Base-by-base conservation (phyloP, 169 alveolate genomes). In the Eimeria necatrix region DNA sequence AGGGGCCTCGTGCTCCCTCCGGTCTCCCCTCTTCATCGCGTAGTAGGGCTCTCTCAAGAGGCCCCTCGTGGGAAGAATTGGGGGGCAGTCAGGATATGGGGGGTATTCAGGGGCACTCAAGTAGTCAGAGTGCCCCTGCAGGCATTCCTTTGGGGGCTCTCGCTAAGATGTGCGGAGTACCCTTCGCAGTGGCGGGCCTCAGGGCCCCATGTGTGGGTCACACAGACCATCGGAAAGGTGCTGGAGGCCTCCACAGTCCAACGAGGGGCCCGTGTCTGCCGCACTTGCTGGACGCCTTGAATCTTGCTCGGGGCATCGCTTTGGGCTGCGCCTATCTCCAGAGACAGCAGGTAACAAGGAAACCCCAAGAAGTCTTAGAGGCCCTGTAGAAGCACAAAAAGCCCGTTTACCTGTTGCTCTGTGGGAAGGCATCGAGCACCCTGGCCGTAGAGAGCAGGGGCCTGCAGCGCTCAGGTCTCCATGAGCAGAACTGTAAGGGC, bases 241-340 rank as follows among this genome's bases (percentile, higher is more conserved):
- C 48, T 73, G 51, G 52, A 16, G 83, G 48, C 20, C 83, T 53
- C 83, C 51, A 5, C 20, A 22, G 68, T 14, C 68, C 68, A 22
- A 22, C 83, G 20, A 26, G 83, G 56, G 83, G 83, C 4, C 56
- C 52, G 52, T 48, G 12, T 6, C 83, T 12, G 14, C 83, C 52
- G 3, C 83, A 73, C 7, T 24, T 73, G 20, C 83, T 73, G 16
- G 46, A 41, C 24, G 83, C 83, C 10, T 16, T 73, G 24, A 73
- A 73, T 5, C 20, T 73, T 10, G 83, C 52, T 6, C 24, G 83
- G 12, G 83, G 83, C 16, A 73, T 73, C 7, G 83, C 83, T 26
- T 16, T 73, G 7, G 83, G 83, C 51, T 73, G 83, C 18, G 83
- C 83, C 14, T 73, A 73, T 16, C 51, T 73, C 18, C 83, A 73